Evolutionary conservation across 192 early-diverging fungal genomes (phyloP).

Genomic region (Coemansia asiatica): DNA sequence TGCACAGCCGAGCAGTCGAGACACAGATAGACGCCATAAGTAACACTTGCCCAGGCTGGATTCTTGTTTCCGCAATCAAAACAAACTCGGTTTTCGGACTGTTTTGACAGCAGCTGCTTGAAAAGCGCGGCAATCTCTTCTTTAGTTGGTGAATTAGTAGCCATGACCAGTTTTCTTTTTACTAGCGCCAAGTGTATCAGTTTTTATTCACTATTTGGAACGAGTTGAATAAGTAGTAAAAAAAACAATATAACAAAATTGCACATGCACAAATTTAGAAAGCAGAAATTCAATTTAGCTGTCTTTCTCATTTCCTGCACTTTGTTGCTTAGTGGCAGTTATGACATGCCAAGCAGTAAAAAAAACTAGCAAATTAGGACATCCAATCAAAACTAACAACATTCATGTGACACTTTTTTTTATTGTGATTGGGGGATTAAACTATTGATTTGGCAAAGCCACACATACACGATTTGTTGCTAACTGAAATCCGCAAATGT

Average conservation of each 20-base stretch:
- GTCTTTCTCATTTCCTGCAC: no score
- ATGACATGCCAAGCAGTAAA: no score
- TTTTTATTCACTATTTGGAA: no score
- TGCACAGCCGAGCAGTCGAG: slow-evolving; percentile 95
- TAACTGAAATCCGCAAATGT: no score
- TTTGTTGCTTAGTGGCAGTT: no score
- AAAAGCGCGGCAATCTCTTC: slow-evolving; percentile 47
- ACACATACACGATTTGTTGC: no score
- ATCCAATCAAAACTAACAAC: no score
- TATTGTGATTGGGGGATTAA: no score
- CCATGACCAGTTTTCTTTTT: slow-evolving; percentile 3
- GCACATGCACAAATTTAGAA: neutral
- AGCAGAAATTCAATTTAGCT: neutral
- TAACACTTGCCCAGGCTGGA: slow-evolving; percentile 93
- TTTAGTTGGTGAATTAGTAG: slow-evolving; percentile 32
- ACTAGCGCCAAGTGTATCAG: no score
- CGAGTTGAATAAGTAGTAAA: neutral
- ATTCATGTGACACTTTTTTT: no score
- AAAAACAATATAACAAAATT: neutral
- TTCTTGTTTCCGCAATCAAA: slow-evolving; percentile 96
- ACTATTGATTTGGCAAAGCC: no score
- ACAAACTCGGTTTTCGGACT: slow-evolving; percentile 67
- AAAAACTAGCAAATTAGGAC: no score
- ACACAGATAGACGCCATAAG: slow-evolving; percentile 93
- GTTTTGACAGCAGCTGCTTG: slow-evolving; percentile 44